Evolutionary conservation across 306 rosid genomes (phyloP).

Genomic region (Mimosa pudica): DNA sequence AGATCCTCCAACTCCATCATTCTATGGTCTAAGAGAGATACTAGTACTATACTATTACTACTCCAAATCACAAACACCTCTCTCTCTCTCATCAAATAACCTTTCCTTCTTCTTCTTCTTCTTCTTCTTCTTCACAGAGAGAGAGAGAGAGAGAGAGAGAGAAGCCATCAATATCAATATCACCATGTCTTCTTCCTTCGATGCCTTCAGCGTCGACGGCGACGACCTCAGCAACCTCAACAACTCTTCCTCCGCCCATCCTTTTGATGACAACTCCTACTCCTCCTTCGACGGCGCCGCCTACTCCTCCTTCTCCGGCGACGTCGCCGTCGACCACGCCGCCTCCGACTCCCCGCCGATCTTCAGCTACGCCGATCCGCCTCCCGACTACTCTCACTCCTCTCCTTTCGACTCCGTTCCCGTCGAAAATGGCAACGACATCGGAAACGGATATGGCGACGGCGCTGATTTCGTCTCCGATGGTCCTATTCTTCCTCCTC

Average conservation of each 20-base stretch:
- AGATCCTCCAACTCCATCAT: too few relatives aligned
- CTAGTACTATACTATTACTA: too few relatives aligned
- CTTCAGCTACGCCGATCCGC: slow-evolving; percentile 79
- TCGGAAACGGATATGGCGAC: slow-evolving; percentile 58
- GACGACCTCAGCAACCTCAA: slow-evolving; percentile 50
- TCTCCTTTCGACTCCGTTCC: slow-evolving; percentile 69
- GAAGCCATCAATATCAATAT: background rate
- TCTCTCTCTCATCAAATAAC: too few relatives aligned
- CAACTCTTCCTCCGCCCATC: slow-evolving; percentile 53
- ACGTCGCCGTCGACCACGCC: slow-evolving; percentile 59
- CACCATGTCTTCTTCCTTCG: slow-evolving; percentile 73
- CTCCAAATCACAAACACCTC: too few relatives aligned
- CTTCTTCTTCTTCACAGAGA: too few relatives aligned
- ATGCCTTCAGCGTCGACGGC: slow-evolving; percentile 68
- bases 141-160: slow-evolving; percentile 32
- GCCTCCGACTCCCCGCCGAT: slow-evolving; percentile 64
- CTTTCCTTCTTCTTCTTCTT: too few relatives aligned
- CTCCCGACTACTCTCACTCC: slow-evolving; percentile 64
- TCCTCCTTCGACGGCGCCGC: slow-evolving; percentile 71
- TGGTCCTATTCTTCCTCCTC: slow-evolving; percentile 90
- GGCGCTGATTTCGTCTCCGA: slow-evolving; percentile 70
- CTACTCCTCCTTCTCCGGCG: slow-evolving; percentile 60
- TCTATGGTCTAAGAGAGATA: too few relatives aligned
- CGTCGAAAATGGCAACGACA: slow-evolving; percentile 72
- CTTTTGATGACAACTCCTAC: slow-evolving; percentile 55